Evolutionary conservation across 441 rosid species (phyloP).

Genomic region (Melastoma candidum): DNA sequence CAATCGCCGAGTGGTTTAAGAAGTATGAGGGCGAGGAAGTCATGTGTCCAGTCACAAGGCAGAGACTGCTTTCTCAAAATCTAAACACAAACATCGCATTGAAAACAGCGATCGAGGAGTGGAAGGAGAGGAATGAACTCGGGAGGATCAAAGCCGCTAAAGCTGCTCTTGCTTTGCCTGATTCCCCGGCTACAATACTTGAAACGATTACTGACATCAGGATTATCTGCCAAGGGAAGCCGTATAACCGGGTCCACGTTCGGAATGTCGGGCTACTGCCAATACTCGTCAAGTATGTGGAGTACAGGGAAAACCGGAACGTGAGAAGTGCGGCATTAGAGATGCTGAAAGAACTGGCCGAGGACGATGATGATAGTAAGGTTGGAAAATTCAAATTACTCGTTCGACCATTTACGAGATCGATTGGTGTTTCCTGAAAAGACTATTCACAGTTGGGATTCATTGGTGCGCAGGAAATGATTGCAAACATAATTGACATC

Average conservation of each 20-base stretch:
- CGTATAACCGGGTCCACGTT: conserved; percentile 38
- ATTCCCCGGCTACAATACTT: conserved; percentile 54
- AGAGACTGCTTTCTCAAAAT: conserved; percentile 28
- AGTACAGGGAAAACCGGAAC: conserved; percentile 34
- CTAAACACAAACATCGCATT: conserved; percentile 47
- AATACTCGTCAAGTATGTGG: conserved; percentile 38
- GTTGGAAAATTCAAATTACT: conserved; percentile 19
- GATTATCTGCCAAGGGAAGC: conserved; percentile 43
- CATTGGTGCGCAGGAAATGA: conserved; percentile 45
- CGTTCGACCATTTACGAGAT: not conserved
- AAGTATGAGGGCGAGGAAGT: conserved; percentile 32
- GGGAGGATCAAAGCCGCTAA: conserved; percentile 60
- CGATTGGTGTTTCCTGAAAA: not conserved
- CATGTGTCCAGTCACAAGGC: conserved; percentile 50
- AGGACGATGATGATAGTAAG: conserved; percentile 49
- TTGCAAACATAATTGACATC: conserved; percentile 34
- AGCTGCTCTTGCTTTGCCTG: conserved; percentile 62
- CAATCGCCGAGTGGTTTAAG: conserved; percentile 55
- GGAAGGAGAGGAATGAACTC: conserved; percentile 69
- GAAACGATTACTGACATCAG: conserved; percentile 66
- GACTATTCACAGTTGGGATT: not conserved
- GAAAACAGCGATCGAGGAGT: conserved; percentile 63
- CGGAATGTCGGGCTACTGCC: conserved; percentile 50
- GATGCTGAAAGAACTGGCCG: conserved; percentile 42
- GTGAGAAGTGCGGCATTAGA: conserved; percentile 54